Percentiles rank a stretch among this genome's conserved stretches.
These are phyloP conservation scores for Lomentospora prolificans DNA, from an alignment of 2,329 filamentous ascomycete species.

Conservation along the genomic window DNA sequence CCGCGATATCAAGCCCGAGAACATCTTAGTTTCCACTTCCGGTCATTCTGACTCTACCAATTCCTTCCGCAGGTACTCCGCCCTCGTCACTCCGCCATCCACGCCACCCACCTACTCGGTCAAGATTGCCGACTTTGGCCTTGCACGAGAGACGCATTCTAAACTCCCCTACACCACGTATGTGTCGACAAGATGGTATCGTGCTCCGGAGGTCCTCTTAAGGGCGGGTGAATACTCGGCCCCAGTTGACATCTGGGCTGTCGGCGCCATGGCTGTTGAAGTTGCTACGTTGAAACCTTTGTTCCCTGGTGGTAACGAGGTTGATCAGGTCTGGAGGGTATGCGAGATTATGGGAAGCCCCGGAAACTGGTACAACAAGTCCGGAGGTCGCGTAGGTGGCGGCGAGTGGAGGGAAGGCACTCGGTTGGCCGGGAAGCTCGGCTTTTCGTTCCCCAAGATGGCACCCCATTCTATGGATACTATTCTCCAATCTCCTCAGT, in stretches of 20 bases:
- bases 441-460: conserved; percentile 99
- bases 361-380: conserved; percentile 94
- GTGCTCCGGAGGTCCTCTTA: conserved; percentile 87
- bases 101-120: conserved; percentile 91
- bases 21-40: conserved; percentile 92
- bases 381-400: conserved; percentile 75
- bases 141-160: conserved; percentile 94
- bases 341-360: conserved; percentile 99
- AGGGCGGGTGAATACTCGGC: conserved; percentile 95
- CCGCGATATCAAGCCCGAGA: conserved; percentile 97
- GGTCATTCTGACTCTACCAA: conserved; percentile 71
- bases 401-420: conserved; percentile 97
- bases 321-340: conserved; percentile 97
- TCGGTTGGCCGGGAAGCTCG: conserved; percentile 84
- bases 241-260: conserved; percentile 96
- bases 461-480: conserved; percentile 94
- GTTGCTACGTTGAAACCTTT: conserved; percentile 92
- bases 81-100: conserved; percentile 85
- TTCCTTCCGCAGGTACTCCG: conserved; percentile 86
- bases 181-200: conserved; percentile 96
- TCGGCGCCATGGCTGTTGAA: conserved; percentile 97
- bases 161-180: conserved; percentile 97
- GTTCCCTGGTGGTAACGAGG: conserved; percentile 95
- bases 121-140: conserved; percentile 96
- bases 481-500: conserved; percentile 80